Evolutionary conservation across 2,329 filamentous ascomycete species (phyloP).

Genomic region (Botrytis paeoniae): DNA sequence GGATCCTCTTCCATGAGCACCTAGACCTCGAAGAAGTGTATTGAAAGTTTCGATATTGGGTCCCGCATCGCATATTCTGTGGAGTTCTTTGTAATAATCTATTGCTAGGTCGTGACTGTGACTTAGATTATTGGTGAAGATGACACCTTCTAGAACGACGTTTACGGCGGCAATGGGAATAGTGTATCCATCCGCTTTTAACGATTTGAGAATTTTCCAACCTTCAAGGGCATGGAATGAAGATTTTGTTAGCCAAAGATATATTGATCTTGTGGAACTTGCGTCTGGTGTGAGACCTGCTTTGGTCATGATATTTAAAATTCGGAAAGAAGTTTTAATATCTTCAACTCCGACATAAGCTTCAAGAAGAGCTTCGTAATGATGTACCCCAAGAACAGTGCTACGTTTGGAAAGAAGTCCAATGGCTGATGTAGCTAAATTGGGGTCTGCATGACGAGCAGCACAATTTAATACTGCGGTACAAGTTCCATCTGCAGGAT

Average conservation of each 20-base stretch:
- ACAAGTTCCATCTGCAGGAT: slow-evolving; percentile 62
- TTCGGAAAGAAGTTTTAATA: slow-evolving; percentile 62
- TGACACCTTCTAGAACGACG: slow-evolving; percentile 38
- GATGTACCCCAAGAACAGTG: slow-evolving; percentile 58
- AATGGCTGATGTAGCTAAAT: slow-evolving; percentile 69
- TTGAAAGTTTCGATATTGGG: slow-evolving; percentile 59
- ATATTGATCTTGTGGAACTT: slow-evolving; percentile 63
- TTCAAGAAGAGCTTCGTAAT: slow-evolving; percentile 78
- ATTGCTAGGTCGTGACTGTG: slow-evolving; percentile 49
- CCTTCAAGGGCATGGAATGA: slow-evolving; percentile 47
- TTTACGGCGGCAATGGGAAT: slow-evolving; percentile 53
- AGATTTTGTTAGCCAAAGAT: slow-evolving; percentile 50
- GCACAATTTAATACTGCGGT: slow-evolving; percentile 70
- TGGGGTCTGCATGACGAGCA: slow-evolving; percentile 62
- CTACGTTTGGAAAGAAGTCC: slow-evolving; percentile 58
- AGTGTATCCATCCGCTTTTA: slow-evolving; percentile 48
- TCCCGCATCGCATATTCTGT: slow-evolving; percentile 47
- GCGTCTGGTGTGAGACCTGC: slow-evolving; percentile 56
- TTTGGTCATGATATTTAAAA: slow-evolving; percentile 70
- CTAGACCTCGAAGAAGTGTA: slow-evolving; percentile 48
- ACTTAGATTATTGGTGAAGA: slow-evolving; percentile 34
- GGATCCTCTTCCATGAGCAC: slow-evolving; percentile 35
- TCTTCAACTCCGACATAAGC: slow-evolving; percentile 62
- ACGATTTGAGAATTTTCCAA: slow-evolving; percentile 53
- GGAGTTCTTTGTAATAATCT: slow-evolving; percentile 59